Evolutionary conservation across 345 rosid genomes (phyloP), one percentile per base, ranked within the genome.

Genomic region (Salix arbutifolia): DNA sequence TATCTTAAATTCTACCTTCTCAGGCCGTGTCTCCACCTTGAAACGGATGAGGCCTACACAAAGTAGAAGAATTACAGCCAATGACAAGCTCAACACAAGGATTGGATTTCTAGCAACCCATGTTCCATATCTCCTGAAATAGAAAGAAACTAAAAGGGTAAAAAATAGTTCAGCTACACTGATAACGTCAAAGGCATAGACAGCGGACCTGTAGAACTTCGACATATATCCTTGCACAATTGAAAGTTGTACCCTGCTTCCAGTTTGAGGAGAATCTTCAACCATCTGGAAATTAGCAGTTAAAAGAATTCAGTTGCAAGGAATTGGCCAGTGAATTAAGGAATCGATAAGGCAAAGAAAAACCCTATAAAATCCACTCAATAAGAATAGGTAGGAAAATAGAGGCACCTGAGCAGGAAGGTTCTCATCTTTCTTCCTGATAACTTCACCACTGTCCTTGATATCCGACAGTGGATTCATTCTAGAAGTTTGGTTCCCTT

Each of bases 21-120:
- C 97, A 69, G 99, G 99, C 67, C 94, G 85, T 67, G 99, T 96
- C 88, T 96, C 99, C 76, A 96, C 99, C 89, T 93, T 89, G 86
- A 93, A 93, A 52, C 86, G 96, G 79, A 96, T 75, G 42, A 96
- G 84, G 77, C 98, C 99, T 56, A 96, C 70, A 80, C 98, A 96
- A 82, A 92, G 98, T 30, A 93, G 81, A 82, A 96, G 93, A 84
- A 92, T 85, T 65, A 77, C 69, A 74, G 85, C 86, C 82, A 93
- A 61, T 44, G 99, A 96, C 77, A 85, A 82, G 80, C 83, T 81
- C 85, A 96, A 80, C 35, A 90, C 87, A 12, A 90, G 89, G 74
- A 84, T 73, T 61, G 97, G 99, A 85, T 91, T 88, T 89, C 94
- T 85, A 67, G 98, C 98, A 80, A 93, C 97, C 97, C 92, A 93